Base-by-base conservation (phyloP, 2,329 filamentous ascomycete species). In the Gnomoniopsis smithogilvyi region DNA sequence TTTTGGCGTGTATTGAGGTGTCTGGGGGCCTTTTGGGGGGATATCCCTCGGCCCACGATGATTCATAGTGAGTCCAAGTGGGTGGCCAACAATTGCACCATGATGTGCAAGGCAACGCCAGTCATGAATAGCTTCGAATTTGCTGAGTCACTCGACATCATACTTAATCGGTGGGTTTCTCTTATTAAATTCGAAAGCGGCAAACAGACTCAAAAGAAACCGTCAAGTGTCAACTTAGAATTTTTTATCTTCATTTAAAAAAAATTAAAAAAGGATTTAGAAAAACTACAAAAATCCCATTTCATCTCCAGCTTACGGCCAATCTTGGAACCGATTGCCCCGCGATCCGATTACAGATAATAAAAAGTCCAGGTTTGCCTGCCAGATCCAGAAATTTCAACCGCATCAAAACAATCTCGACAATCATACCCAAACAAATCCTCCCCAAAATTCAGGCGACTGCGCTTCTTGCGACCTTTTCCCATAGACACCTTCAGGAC, bases 331-430 rank as follows among this genome's bases (percentile, higher is more conserved):
- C 41, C 54, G 51, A 48, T 26, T 62, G 54, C 60, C 60, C 60
- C 58, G 60, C 60, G 51, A 54, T 60, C 54, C 60, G 51, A 54
- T 60, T 57, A 33, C 60, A 62, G 49, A 62, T 60, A 60, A 62
- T 11, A 45, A 45, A 54, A 49, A 50, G 56, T 36, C 49, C 56
- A 50, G 53, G 53, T 56, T 62, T 53, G 53, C 57, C 58, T 57
- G 53, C 57, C 60, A 47, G 43, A 45, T 34, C 53, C 60, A 56
- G 54, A 62, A 62, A 62, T 56, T 60, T 54, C 56, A 50, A 41
- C 56, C 52, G 52, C 34, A 51, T 60, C 60, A 54, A n/a, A n/a
- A 56, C 55, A 51, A 49, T 26, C 48, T 48, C 38, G 22, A 51
- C 33, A 34, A 45, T n/a, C 24, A 33, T 43, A 34, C 24, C 38